phyloP scores from a whole-genome alignment of 768 basidiomycete species.

The Thelephora aurantiotincta region DNA sequence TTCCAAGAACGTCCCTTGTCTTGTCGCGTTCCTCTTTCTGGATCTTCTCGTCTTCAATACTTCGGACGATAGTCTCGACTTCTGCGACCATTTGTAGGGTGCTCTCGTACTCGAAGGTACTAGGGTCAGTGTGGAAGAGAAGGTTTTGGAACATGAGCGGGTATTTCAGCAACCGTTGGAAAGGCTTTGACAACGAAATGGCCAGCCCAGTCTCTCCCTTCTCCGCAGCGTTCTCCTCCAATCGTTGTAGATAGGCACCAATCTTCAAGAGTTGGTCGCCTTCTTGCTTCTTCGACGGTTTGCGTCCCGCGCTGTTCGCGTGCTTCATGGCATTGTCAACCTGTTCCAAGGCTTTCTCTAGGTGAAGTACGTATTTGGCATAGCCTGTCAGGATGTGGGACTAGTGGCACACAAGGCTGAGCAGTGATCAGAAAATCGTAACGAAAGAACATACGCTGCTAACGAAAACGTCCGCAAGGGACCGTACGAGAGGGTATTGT shows the following conservation, averaged over 20 bases:
- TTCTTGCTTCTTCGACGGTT: conserved; percentile 66
- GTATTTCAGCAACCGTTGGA: conserved; percentile 93
- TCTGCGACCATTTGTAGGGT: conserved; percentile 95
- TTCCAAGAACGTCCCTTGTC: conserved; percentile 88
- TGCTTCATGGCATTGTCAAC: conserved; percentile 66
- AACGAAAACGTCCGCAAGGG: conserved; percentile 92
- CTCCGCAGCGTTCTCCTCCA: conserved; percentile 70
- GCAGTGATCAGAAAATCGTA: conserved; percentile 2
- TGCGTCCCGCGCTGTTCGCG: conserved; percentile 43
- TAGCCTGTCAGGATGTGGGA: conserved; percentile 91
- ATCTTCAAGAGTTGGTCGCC: conserved; percentile 66
- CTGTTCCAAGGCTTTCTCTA: conserved; percentile 81
- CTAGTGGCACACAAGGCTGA: conserved; percentile 25
- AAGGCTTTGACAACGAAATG: conserved; percentile 92
- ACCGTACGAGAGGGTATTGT: conserved; percentile 87
- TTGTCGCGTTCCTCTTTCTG: conserved; percentile 92
- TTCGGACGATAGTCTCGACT: conserved; percentile 89
- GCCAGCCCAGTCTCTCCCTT: conserved; percentile 90
- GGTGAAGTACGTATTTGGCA: conserved; percentile 84
- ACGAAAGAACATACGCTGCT: conserved; percentile 44
- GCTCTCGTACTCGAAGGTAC: conserved; percentile 93
- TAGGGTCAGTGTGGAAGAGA: conserved; percentile 92
- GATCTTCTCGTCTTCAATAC: conserved; percentile 97
- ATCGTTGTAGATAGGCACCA: conserved; percentile 54
- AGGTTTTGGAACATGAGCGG: conserved; percentile 96